These are phyloP conservation scores for Bolboschoenus planiculmis DNA, from an alignment of 176 grass and related monocot species.

Conservation along the genomic window DNA sequence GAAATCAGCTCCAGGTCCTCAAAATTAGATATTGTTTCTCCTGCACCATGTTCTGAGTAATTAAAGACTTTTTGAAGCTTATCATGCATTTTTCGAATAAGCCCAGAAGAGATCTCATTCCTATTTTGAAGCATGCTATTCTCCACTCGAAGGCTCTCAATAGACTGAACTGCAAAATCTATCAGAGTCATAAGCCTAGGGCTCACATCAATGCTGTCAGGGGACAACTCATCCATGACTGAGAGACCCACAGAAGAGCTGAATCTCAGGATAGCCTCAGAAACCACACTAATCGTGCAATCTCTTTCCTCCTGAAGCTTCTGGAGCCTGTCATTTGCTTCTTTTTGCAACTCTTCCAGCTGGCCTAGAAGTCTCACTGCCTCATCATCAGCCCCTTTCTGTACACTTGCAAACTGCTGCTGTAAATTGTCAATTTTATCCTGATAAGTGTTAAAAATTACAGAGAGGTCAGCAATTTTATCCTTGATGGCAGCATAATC, in stretches of 20 bases:
- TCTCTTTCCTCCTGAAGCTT: slow-evolving; percentile 47
- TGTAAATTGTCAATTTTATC: slow-evolving; percentile 49
- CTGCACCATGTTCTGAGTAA: slow-evolving; percentile 31
- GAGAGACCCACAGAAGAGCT: slow-evolving; percentile 21
- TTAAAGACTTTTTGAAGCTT: slow-evolving; percentile 43
- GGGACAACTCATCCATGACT: slow-evolving; percentile 31
- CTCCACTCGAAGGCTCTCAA: slow-evolving; percentile 41
- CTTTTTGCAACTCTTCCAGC: slow-evolving; percentile 64
- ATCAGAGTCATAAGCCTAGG: slow-evolving; percentile 38
- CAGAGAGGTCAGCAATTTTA: slow-evolving; percentile 61
- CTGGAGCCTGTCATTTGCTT: slow-evolving; percentile 38
- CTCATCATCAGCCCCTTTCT: slow-evolving; percentile 45
- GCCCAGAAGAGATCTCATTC: slow-evolving; percentile 39
- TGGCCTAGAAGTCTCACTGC: slow-evolving; percentile 40
- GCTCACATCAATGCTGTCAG: slow-evolving; percentile 25
- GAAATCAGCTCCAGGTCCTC: slow-evolving; percentile 38
- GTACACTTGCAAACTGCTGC: slow-evolving; percentile 38
- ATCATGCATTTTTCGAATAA: slow-evolving; percentile 44
- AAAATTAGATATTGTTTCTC: slow-evolving; percentile 34
- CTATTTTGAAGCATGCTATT: slow-evolving; percentile 45
- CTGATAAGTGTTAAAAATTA: slow-evolving; percentile 46
- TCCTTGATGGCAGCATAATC: slow-evolving; percentile 29
- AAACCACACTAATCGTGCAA: slow-evolving; percentile 34
- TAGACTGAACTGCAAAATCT: slow-evolving; percentile 41
- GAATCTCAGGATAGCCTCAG: slow-evolving; percentile 44